These are phyloP conservation scores for Ensete glaucum DNA, from an alignment of 176 grass and related monocot genomes.

Conservation along the genomic window DNA sequence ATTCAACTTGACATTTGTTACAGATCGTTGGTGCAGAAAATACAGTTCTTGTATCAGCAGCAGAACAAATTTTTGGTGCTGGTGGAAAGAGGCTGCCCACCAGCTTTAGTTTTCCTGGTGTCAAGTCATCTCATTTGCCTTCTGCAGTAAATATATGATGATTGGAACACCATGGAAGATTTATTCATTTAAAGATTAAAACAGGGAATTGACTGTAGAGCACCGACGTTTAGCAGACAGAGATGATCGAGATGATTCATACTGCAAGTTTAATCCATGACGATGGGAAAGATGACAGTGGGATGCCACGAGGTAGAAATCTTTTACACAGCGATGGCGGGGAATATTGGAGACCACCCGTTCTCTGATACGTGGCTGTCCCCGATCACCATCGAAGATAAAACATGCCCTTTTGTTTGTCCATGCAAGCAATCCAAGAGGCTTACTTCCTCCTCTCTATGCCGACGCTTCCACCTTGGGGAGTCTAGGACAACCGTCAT, in stretches of 20 bases:
- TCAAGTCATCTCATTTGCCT: conserved; percentile 36
- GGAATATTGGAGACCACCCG: neutral
- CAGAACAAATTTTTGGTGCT: conserved; percentile 92
- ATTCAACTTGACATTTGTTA: conserved; percentile 10
- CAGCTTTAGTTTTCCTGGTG: conserved; percentile 95
- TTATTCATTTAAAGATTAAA: conserved; percentile 21
- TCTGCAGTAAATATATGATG: neutral
- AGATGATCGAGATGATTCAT: conserved; percentile 97
- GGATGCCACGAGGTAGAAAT: conserved; percentile 58
- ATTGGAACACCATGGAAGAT: neutral
- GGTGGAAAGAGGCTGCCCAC: conserved; percentile 88
- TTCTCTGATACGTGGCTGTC: no score
- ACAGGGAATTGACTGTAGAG: conserved; percentile 66
- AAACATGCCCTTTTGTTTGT: no score
- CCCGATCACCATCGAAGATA: no score
- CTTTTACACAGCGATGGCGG: neutral
- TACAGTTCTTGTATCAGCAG: conserved; percentile 72
- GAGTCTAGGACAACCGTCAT: no score
- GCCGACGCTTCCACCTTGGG: no score
- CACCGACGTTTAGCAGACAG: conserved; percentile 79
- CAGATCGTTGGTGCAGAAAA: conserved; percentile 94
- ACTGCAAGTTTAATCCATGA: conserved; percentile 96
- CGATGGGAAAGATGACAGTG: conserved; percentile 90
- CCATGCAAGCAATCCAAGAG: no score
- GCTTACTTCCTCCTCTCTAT: no score